Conservation (phyloP, 495 filamentous ascomycete species). For the Penicillium roqueforti region DNA sequence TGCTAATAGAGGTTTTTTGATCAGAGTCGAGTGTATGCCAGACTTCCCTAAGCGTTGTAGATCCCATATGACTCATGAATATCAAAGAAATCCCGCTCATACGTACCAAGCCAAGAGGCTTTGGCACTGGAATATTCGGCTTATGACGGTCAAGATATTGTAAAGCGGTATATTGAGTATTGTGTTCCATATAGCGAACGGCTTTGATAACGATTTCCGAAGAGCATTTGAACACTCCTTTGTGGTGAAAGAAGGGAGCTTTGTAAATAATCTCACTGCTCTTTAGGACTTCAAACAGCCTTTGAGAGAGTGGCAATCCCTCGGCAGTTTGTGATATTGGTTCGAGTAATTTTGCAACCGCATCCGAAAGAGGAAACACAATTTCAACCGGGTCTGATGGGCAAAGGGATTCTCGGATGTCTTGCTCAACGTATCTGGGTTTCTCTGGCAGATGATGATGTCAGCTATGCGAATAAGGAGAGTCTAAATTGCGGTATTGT, state of each 20-base stretch:
- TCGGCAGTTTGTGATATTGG: background rate
- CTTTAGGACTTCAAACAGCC: background rate
- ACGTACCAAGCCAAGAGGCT: constrained; percentile 17
- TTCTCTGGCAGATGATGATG: background rate
- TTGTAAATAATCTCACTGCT: background rate
- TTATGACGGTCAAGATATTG: constrained; percentile 20
- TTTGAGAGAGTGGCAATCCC: background rate
- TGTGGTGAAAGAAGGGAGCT: background rate
- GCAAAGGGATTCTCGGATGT: background rate
- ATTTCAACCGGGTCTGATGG: background rate
- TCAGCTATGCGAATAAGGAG: background rate
- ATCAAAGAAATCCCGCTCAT: constrained; percentile 15
- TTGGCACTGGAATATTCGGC: constrained; percentile 17
- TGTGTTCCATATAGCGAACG: constrained; percentile 7
- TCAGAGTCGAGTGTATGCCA: background rate
- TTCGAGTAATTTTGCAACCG: background rate
- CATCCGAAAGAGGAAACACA: background rate
- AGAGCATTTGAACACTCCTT: constrained; percentile 4
- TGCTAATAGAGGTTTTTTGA: constrained; percentile 11
- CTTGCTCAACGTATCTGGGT: background rate
- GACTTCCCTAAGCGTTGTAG: background rate
- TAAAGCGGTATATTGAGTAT: constrained; percentile 17
- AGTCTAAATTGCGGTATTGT: too few relatives aligned
- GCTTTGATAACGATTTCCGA: constrained; percentile 18
- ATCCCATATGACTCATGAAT: constrained; percentile 5